Conservation (phyloP, 106 monocot species). For the Dendrobium huoshanense region DNA sequence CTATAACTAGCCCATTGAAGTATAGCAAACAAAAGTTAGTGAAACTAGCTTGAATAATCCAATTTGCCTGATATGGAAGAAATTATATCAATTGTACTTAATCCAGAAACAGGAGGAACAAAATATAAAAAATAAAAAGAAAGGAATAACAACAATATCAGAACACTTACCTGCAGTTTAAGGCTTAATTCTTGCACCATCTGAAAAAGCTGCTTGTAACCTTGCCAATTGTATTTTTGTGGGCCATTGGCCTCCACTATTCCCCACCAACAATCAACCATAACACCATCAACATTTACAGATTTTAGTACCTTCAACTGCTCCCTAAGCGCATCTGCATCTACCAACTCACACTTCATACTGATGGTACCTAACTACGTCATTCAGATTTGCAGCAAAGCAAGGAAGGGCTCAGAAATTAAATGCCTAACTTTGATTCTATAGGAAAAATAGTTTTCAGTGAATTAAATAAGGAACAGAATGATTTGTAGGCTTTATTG, state of each 20-base stretch:
- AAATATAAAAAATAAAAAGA: background rate
- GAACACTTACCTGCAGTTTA: conserved; percentile 67
- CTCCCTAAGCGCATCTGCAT: conserved; percentile 60
- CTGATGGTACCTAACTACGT: conserved; percentile 68
- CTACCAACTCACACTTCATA: conserved; percentile 71
- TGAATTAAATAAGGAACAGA: background rate
- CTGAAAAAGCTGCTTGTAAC: conserved; percentile 73
- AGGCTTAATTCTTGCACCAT: conserved; percentile 67
- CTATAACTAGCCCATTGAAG: background rate
- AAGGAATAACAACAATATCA: background rate
- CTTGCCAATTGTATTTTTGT: conserved; percentile 74
- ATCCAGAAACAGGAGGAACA: background rate
- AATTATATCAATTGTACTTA: background rate
- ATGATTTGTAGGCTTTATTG: background rate
- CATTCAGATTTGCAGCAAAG: background rate
- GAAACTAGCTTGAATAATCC: background rate
- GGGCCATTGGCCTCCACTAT: conserved; percentile 73
- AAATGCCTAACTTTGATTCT: background rate
- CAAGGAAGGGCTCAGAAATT: background rate
- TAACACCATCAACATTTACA: conserved; percentile 80
- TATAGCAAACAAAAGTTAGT: background rate
- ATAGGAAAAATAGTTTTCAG: background rate
- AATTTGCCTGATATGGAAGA: background rate
- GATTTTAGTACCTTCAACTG: conserved; percentile 59
- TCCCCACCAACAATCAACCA: conserved; percentile 99